Percentiles rank a stretch among this genome's conserved stretches.
Conservation (phyloP, 2,329 filamentous ascomycete genomes). For the Cytospora paraplurivora region DNA sequence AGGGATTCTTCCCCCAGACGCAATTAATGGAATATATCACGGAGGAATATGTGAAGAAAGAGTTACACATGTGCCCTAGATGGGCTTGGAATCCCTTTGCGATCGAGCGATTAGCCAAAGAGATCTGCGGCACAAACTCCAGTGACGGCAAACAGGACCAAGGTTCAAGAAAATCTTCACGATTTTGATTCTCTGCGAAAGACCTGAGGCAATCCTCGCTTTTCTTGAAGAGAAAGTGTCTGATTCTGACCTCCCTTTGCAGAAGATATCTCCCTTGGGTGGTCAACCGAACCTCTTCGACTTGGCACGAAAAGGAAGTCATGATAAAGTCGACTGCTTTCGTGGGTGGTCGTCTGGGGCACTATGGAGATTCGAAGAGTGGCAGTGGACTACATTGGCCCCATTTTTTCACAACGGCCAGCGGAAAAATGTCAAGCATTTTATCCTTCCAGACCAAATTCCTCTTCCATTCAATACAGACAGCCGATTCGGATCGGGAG, state of each 20-base stretch:
- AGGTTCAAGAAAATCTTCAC: slow-evolving; percentile 26
- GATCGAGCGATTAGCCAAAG: not conserved
- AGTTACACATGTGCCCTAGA: not conserved
- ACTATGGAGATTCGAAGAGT: slow-evolving; percentile 25
- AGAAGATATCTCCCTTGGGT: not conserved
- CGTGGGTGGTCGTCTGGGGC: slow-evolving; percentile 3
- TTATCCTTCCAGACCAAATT: slow-evolving; percentile 2
- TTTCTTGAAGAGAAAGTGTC: slow-evolving; percentile 23
- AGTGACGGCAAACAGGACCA: not conserved
- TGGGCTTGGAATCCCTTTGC: not conserved
- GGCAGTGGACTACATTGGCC: slow-evolving; percentile 28
- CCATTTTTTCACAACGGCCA: slow-evolving; percentile 22
- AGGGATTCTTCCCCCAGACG: slow-evolving; percentile 1
- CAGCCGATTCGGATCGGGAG: slow-evolving; percentile 2
- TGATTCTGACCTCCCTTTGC: slow-evolving; percentile 19
- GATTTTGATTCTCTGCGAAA: slow-evolving; percentile 21
- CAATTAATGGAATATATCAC: not conserved
- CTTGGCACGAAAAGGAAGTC: not conserved
- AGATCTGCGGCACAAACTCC: not conserved
- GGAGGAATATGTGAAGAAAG: not conserved
- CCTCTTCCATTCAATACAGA: slow-evolving; percentile 18
- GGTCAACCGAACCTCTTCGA: not conserved
- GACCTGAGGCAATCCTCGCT: not conserved
- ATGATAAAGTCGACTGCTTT: slow-evolving; percentile 11
- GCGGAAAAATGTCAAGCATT: slow-evolving; percentile 20